Percentiles rank a stretch among this genome's conserved stretches.
These are phyloP conservation scores for Alnus glutinosa DNA, from an alignment of 306 rosid genomes.

Conservation along the genomic window DNA sequence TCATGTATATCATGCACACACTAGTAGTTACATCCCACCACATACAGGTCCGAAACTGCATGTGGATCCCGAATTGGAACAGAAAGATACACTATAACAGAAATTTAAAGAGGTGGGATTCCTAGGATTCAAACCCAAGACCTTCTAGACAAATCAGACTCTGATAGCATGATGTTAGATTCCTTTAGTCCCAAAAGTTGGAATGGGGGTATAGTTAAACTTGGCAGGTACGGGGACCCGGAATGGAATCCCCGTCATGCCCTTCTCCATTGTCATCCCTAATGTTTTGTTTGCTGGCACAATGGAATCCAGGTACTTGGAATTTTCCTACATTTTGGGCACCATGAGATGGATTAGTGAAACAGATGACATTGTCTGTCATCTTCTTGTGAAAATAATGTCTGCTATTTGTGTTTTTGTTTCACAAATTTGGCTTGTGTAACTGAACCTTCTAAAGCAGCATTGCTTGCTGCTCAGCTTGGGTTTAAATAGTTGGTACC, in stretches of 20 bases:
- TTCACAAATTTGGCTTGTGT: background rate
- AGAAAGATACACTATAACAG: background rate
- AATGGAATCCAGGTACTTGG: background rate
- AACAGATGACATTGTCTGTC: background rate
- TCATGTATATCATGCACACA: background rate
- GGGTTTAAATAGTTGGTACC: too few species aligned
- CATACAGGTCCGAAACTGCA: background rate
- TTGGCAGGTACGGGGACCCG: background rate
- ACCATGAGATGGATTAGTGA: background rate
- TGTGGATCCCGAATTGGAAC: background rate
- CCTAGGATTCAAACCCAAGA: background rate
- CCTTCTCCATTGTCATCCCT: background rate
- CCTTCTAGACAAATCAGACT: background rate
- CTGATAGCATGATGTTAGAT: conserved; percentile 5
- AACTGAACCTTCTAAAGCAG: background rate
- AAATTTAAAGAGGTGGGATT: conserved; percentile 1
- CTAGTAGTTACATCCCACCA: background rate
- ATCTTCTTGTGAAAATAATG: background rate
- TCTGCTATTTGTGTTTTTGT: background rate
- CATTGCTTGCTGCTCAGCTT: background rate
- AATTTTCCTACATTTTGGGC: background rate
- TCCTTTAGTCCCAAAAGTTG: background rate
- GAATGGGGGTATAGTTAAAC: background rate
- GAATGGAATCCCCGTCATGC: background rate
- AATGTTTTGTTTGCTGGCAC: background rate